Base-by-base conservation (phyloP, 2,329 filamentous ascomycete genomes). In the Bisporella sp. region DNA sequence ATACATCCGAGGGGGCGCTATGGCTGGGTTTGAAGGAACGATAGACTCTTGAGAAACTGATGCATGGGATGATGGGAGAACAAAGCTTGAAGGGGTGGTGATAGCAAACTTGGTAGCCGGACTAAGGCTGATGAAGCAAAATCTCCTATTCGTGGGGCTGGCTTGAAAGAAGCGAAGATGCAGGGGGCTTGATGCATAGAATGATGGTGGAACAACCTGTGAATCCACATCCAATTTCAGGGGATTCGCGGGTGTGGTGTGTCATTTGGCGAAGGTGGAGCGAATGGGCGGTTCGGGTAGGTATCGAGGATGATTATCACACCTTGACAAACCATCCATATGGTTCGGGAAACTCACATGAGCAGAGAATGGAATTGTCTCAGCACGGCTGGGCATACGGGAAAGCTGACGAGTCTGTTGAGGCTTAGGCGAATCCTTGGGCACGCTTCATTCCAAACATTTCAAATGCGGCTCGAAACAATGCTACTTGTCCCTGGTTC, bases 1-100 rank as follows among this genome's bases (percentile, higher is more conserved):
- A 41, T 50, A 32, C 48, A 33, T 46, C 48, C 48, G 48, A 31
- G 33, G 42, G 48, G 21, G 21, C 42, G 21, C 13, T 7, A 45
- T n/a, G 21, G 42, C 5, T 46, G 11, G 5, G 33, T 35, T 21
- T 21, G 21, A 21, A 21, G 21, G 21, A 21, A 21, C 21, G 21
- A 21, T 21, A 21, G 21, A 21, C 21, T 21, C 21, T 21, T 21
- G 21, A 21, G 21, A 21, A 21, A 21, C 21, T 21, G 21, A 21
- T 21, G 21, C 21, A 21, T 21, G 21, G 21, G 21, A 21, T 21
- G 21, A 21, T 21, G 32, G 4, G 29, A 11, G 42, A 31, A 37
- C 30, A 13, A 8, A 5, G 39, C 31, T 6, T 5, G 39, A 13
- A 28, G 7, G 47, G n/a, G 40, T 11, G 29, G 41, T 30, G 28